phyloP scores from a whole-genome alignment of 2,329 filamentous ascomycete genomes.

The Aspergillus brunneoviolaceus region DNA sequence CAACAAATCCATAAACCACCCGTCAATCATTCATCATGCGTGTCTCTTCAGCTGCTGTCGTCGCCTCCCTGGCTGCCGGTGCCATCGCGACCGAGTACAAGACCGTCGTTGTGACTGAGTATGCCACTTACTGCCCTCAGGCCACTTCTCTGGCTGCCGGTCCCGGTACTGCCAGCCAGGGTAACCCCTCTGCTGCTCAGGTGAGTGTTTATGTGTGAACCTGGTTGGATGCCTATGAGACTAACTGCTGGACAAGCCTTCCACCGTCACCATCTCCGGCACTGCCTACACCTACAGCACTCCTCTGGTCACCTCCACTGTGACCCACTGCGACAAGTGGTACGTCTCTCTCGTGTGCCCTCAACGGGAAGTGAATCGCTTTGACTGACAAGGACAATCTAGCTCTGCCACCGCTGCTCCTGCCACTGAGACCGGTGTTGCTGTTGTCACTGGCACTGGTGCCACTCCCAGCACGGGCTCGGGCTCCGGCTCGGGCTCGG shows the following conservation, averaged over 20 bases:
- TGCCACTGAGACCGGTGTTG: constrained; percentile 21
- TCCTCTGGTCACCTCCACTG: constrained; percentile 54
- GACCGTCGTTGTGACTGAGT: constrained; percentile 65
- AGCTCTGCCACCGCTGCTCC: constrained; percentile 24
- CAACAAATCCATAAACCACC: background rate
- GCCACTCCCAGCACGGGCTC: constrained; percentile 8
- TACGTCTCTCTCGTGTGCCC: constrained; percentile 23
- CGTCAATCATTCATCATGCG: constrained; percentile 46
- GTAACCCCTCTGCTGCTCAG: constrained; percentile 65
- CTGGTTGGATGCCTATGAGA: background rate
- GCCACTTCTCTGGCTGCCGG: constrained; percentile 65
- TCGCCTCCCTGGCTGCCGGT: constrained; percentile 41
- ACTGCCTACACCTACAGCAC: constrained; percentile 66
- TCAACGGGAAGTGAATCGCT: background rate
- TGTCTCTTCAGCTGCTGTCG: constrained; percentile 46
- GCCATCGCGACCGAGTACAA: constrained; percentile 40
- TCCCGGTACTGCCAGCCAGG: constrained; percentile 45
- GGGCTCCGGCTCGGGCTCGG: background rate
- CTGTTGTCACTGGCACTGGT: constrained; percentile 15
- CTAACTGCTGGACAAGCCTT: constrained; percentile 47
- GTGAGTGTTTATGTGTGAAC: constrained; percentile 38
- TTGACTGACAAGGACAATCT: constrained; percentile 13
- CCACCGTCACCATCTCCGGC: constrained; percentile 69
- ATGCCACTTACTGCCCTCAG: constrained; percentile 71
- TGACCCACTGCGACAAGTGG: constrained; percentile 48